Conservation (phyloP, 2,329 filamentous ascomycete species). For the Macrophomina tecta region DNA sequence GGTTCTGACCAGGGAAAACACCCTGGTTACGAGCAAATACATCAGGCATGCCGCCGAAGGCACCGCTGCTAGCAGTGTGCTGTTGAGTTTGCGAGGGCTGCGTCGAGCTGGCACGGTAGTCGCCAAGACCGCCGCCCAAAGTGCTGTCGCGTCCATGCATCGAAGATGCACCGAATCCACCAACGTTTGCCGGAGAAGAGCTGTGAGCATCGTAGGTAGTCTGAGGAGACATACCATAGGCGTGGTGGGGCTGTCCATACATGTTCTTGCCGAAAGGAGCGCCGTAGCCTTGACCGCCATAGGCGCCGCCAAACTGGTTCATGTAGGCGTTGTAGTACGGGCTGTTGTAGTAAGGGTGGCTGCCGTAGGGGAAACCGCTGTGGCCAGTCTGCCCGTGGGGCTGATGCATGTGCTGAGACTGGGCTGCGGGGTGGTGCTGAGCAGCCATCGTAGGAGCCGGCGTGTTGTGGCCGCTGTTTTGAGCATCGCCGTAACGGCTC, state of each 20-base stretch:
- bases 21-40: conserved; percentile 65
- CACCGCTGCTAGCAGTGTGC: conserved; percentile 55
- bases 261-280: conserved; percentile 64
- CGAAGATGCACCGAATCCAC: conserved; percentile 56
- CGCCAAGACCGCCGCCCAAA: conserved; percentile 59
- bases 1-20: conserved; percentile 59
- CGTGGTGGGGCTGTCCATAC: conserved; percentile 67
- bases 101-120: conserved; percentile 65
- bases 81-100: conserved; percentile 63
- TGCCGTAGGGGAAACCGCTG: conserved; percentile 40
- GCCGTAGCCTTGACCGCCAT: conserved; percentile 55
- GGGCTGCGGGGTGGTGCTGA: conserved; percentile 58
- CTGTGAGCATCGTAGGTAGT: conserved; percentile 67
- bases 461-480: conserved; percentile 88
- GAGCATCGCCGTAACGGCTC: conserved; percentile 75
- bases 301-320: conserved; percentile 65
- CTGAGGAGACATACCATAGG: conserved; percentile 62
- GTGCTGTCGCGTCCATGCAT: conserved; percentile 55
- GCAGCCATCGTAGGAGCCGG: conserved; percentile 75
- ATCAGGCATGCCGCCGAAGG: conserved; percentile 62
- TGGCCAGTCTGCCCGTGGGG: conserved; percentile 55
- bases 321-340: conserved; percentile 67
- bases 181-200: conserved; percentile 67
- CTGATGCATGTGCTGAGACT: conserved; percentile 56
- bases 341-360: conserved; percentile 67